These are phyloP conservation scores for Botryotinia narcissicola DNA, from an alignment of 2,329 filamentous ascomycete species.

Conservation along the genomic window DNA sequence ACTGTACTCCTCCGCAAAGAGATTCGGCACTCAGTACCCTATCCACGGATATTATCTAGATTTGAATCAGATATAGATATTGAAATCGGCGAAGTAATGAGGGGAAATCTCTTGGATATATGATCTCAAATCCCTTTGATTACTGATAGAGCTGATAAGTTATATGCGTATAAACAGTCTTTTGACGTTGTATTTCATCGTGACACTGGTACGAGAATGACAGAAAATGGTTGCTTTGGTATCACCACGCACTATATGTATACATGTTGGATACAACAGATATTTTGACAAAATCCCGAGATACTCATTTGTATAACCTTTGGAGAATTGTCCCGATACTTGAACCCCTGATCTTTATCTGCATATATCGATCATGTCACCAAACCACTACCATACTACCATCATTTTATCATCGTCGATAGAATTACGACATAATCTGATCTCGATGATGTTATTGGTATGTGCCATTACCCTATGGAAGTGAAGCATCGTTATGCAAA, in stretches of 20 bases:
- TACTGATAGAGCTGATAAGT: neutral
- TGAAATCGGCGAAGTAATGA: conserved; percentile 2
- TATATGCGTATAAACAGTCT: neutral
- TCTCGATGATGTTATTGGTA: neutral
- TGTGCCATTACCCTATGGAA: neutral
- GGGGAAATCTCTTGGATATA: neutral
- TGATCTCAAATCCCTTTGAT: neutral
- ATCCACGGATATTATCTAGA: neutral
- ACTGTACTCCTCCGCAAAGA: neutral
- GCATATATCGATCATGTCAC: conserved; percentile 11
- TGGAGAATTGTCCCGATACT: neutral
- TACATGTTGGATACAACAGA: neutral
- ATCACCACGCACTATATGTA: neutral
- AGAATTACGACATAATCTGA: conserved; percentile 5
- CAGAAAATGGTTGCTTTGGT: neutral
- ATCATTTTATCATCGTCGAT: neutral
- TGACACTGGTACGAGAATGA: conserved; percentile 6
- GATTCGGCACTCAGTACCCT: too few relatives aligned
- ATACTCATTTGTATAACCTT: neutral
- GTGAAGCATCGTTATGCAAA: neutral
- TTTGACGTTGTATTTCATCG: neutral
- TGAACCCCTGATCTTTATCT: neutral
- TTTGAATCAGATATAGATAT: neutral
- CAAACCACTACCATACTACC: neutral
- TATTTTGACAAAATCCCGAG: neutral